Evolutionary conservation across 768 basidiomycete species (phyloP), one percentile per base, ranked within the genome.

Genomic region (Atractiella rhizophila): DNA sequence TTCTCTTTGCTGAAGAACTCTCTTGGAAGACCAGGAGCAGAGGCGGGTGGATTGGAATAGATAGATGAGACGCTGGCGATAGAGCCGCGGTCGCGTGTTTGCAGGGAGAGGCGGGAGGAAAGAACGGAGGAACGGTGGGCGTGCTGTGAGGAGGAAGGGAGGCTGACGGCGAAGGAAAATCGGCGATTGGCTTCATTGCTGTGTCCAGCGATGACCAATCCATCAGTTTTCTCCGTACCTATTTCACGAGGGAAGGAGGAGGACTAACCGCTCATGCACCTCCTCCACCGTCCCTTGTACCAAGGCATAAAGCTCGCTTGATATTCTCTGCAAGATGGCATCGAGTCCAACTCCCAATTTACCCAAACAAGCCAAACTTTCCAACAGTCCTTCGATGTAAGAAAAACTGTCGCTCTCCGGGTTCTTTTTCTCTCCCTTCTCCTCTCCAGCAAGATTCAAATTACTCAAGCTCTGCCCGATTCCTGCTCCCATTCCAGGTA

Each of bases 361-460:
- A 6, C 86, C 88, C 12, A 98, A 64, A 2, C 83, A 74, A 12
- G 83, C 76, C 11, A 96, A 64, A n/a, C 85, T 77, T 58, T 96
- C 91, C 7, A 96, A 63, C 5, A 96, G 65, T 2, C 71, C 77
- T 60, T 94, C 91, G 49, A 96, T 74, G 53, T 94, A 96, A 4
- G 71, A 60, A 59, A 91, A 98, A 0, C 82, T 83, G 55, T 98
- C 82, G 9, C 71, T 66, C 60, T 98, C 91, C 4, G 86, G 83
- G 52, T 85, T 86, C 30, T 37, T 40, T 10, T 42, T 36, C 37
- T 10, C 7, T 36, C n/a, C 18, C 16, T 37, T 31, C 32, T 31
- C 20, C 5, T 26, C 35, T n/a, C 35, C 30, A 24, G 20, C 32
- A n/a, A n/a, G n/a, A n/a, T n/a, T n/a, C n/a, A n/a, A n/a, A 19